Percentiles rank a stretch among this genome's conserved stretches.
Evolutionary conservation across 257 asterid genomes (phyloP).

Genomic region (Przewalskia tangutica): DNA sequence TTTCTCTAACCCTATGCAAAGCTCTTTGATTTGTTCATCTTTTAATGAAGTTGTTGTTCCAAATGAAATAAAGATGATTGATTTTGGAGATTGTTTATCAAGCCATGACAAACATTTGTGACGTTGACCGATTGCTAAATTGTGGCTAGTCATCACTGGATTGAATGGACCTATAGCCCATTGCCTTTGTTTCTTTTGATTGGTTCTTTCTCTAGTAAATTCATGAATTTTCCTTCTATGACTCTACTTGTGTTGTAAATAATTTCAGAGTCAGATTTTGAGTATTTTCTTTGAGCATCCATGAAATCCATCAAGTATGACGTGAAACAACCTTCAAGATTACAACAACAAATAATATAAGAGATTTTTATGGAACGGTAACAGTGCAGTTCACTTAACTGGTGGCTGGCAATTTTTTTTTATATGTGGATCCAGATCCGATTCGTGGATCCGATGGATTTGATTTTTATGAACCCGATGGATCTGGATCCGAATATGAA

Average conservation of each 20-base stretch:
- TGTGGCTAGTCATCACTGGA: slow-evolving; percentile 16
- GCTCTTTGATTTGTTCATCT: slow-evolving; percentile 22
- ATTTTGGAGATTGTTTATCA: slow-evolving; percentile 18
- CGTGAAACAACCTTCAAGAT: slow-evolving; percentile 24
- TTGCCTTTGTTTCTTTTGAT: slow-evolving; percentile 25
- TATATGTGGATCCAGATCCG: too few species aligned
- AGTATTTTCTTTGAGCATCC: slow-evolving; percentile 21
- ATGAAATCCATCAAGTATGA: slow-evolving; percentile 33
- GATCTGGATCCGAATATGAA: too few species aligned
- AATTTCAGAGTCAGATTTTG: slow-evolving; percentile 30
- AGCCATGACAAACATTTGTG: slow-evolving; percentile 47
- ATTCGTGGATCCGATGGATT: too few species aligned
- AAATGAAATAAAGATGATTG: slow-evolving; percentile 34
- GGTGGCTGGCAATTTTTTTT: too few species aligned
- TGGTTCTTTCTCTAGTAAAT: slow-evolving; percentile 19
- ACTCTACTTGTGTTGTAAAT: slow-evolving; percentile 50
- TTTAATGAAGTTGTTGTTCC: slow-evolving; percentile 46
- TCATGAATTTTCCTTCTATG: slow-evolving; percentile 41
- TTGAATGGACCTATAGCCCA: slow-evolving; percentile 79
- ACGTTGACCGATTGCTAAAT: neutral
- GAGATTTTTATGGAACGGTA: too few species aligned
- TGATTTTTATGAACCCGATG: too few species aligned
- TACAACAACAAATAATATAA: neutral
- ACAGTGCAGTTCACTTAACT: too few species aligned
- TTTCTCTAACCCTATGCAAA: slow-evolving; percentile 36